Base-by-base conservation (phyloP, 768 basidiomycete species). In the Termitomyces heimii region DNA sequence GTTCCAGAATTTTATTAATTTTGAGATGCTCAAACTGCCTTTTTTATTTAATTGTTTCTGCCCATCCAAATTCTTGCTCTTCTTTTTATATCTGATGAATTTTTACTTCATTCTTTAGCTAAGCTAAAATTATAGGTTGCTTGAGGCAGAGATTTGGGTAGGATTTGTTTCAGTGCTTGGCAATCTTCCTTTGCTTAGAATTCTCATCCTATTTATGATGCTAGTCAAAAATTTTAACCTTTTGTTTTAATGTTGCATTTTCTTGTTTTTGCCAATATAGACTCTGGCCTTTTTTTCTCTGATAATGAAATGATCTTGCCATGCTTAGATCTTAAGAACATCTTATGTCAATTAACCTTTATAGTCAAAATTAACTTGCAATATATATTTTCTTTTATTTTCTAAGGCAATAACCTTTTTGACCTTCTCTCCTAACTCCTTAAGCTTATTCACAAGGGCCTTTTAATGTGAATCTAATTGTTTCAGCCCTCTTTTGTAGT, bases 1-100 rank as follows among this genome's bases (percentile, higher is more conserved):
- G 26, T 9, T 60, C 39, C 8, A 60, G 29, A 53, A 60, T 60
- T 35, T 60, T 47, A 22, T 52, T 53, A 14, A 57, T 44, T 12
- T 58, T 37, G 0, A 53, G 44, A 47, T 47, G 46, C 2, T 47
- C 29, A 5, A 12, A 12, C n/a, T 47, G 46, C 10, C 18, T 47
- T 12, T 31, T 18, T 12, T 5, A 3, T 22, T 39, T 39, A 2
- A 39, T 18, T 6, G 5, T n/a, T 7, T 18, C 12, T 43, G 20
- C 0, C 20, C 12, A 5, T 4, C 20, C 20, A 2, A 12, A 4
- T 22, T 2, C 20, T 22, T 20, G 10, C 20, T 20, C 42, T 2
- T 43, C 3, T 8, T 18, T 7, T 8, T n/a, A 39, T 18, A 39
- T 39, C 18, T 39, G 37, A 18, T 8, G 18, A 18, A 39, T 39